Conservation (phyloP, 2,329 filamentous ascomycete species). For the Trichophyton equinum region DNA sequence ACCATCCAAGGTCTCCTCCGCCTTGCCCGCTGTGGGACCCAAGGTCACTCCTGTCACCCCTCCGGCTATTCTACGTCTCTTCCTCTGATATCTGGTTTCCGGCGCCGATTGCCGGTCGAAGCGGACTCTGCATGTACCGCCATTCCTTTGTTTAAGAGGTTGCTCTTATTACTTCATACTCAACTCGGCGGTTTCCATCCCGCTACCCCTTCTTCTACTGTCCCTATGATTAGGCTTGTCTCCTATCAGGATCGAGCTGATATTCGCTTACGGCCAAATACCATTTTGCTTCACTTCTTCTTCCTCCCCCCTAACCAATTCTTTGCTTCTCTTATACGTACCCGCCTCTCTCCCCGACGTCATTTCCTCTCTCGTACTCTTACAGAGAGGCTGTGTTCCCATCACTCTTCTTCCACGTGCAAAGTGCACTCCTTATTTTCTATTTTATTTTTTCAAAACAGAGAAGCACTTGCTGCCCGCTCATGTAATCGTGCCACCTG, state of each 20-base stretch:
- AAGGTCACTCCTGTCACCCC: neutral
- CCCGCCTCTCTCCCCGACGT: neutral
- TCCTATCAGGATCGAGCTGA: neutral
- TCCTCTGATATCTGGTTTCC: neutral
- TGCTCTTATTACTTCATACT: slow-evolving; percentile 1
- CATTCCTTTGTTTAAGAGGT: slow-evolving; percentile 1
- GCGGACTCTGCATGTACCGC: neutral
- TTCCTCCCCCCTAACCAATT: neutral
- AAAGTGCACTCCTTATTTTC: neutral
- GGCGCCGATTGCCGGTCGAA: slow-evolving; percentile 1
- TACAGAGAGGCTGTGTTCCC: slow-evolving; percentile 5
- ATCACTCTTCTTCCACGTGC: neutral
- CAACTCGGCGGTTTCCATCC: neutral
- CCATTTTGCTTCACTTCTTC: neutral
- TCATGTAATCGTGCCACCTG: slow-evolving; percentile 1
- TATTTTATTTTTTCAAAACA: neutral
- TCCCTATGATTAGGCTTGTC: neutral
- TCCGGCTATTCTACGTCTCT: neutral
- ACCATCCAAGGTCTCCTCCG: neutral
- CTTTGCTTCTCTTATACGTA: neutral
- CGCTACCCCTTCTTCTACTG: neutral
- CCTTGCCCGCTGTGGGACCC: neutral
- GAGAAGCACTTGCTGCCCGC: neutral
- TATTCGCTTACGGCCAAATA: neutral
- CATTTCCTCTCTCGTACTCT: neutral